Conservation (phyloP, 2,329 filamentous ascomycete genomes). For the Xenosphaeropsis pyriputrescens region DNA sequence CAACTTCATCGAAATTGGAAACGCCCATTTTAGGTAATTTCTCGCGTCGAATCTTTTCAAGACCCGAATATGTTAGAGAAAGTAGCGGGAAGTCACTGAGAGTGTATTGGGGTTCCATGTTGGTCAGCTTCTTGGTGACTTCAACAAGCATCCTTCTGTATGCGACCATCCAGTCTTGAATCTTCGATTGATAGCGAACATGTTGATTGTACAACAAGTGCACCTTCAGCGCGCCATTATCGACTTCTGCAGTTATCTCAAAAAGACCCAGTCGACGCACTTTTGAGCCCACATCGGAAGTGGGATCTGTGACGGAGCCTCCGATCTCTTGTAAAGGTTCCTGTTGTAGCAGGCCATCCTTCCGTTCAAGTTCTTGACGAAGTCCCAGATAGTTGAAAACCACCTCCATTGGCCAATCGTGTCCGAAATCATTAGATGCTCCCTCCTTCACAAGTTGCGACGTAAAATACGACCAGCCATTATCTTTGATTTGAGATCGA, state of each 20-base stretch:
- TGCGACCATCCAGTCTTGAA: neutral
- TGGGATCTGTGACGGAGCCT: constrained; percentile 1
- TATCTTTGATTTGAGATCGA: constrained; percentile 17
- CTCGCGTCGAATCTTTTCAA: neutral
- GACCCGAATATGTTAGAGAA: neutral
- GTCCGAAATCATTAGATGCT: constrained; percentile 12
- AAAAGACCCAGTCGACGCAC: constrained; percentile 2
- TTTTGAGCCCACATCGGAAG: constrained; percentile 18
- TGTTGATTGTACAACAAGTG: constrained; percentile 1
- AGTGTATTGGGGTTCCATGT: neutral
- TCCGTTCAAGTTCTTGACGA: constrained; percentile 26
- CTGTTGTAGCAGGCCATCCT: constrained; percentile 16
- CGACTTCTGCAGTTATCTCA: constrained; percentile 1
- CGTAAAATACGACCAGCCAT: constrained; percentile 22
- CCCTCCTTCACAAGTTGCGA: constrained; percentile 13
- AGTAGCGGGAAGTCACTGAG: constrained; percentile 3
- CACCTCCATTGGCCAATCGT: constrained; percentile 26
- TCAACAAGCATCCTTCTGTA: neutral
- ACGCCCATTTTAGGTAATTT: neutral
- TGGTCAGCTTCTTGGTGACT: neutral
- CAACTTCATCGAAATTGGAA: constrained; percentile 4
- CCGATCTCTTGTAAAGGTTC: constrained; percentile 6
- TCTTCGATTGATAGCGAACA: neutral
- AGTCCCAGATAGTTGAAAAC: constrained; percentile 31
- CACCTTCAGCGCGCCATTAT: constrained; percentile 1